Base-by-base conservation (phyloP, 2,329 filamentous ascomycete species). In the Helotiales sp. region DNA sequence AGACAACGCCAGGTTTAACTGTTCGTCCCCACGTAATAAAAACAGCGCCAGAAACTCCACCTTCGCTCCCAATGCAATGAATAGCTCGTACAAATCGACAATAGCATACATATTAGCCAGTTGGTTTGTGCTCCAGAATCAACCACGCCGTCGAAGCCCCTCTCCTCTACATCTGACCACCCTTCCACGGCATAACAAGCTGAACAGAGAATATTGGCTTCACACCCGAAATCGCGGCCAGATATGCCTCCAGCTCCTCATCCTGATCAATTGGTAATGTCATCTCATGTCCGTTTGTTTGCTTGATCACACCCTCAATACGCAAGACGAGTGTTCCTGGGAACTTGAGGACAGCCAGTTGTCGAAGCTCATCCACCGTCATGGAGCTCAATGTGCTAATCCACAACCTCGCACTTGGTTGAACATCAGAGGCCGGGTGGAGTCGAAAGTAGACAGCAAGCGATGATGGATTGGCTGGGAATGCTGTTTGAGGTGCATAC, bases 391-490 rank as follows among this genome's bases (percentile, higher is more conserved):
- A 72, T 13, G 86, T 86, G 31, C 81, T 83, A 40, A 90, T 81
- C 88, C 89, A 93, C 36, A 88, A 75, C 65, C 77, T 80, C 25
- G 70, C 71, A 58, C 69, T 78, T 59, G 76, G 70, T 5, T 78
- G 74, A 31, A 87, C 76, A 12, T 77, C 79, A 3, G 87, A 89
- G n/a, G 80, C 77, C 0, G 83, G 81, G 63, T 89, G 82, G 5
- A 90, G 78, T n/a, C 87, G 84, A 63, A 93, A 81, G 73, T 86
- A 91, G 12, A 89, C 80, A 2, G 86, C 80, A 40, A 85, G 80
- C 2, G 81, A 72, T 3, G 66, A 59, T 7, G 66, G 54, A 7
- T 64, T 54, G 22, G 65, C 61, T 46, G 69, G 57, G 56, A 76
- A 76, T 3, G 70, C 66, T 30, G 70, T 68, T 59, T 74, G 75